A percentile compares a stretch with the other conserved stretches of the same genome.
phyloP scores from a whole-genome alignment of 306 rosid species.

The cucumber (Cucumis sativus) region DNA sequence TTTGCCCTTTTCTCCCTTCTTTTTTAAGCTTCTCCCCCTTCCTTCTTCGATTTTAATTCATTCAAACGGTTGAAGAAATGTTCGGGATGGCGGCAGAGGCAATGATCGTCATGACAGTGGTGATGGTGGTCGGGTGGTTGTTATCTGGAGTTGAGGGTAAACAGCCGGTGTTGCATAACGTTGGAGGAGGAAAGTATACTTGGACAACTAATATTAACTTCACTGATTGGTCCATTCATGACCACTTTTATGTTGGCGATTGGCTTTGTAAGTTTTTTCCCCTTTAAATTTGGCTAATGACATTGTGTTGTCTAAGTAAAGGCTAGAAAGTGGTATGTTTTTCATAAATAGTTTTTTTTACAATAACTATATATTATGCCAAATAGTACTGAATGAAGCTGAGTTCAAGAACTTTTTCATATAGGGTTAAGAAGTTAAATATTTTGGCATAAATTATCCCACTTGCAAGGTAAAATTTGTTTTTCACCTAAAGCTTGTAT shows the following conservation, averaged over 20 bases:
- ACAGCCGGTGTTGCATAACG: slow-evolving; percentile 22
- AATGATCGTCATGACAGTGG: neutral
- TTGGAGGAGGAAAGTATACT: slow-evolving; percentile 42
- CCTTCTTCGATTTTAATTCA: neutral
- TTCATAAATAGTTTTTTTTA: neutral
- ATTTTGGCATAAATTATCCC: neutral
- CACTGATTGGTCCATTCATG: slow-evolving; percentile 46
- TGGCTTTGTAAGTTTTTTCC: slow-evolving; percentile 47
- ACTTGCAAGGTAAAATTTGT: neutral
- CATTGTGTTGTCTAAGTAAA: neutral
- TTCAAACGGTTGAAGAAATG: neutral
- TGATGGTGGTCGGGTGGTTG: neutral
- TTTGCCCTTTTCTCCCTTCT: neutral
- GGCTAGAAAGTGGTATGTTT: neutral
- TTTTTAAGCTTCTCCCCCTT: neutral
- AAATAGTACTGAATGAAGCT: too few relatives aligned
- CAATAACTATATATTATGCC: too few relatives aligned
- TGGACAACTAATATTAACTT: slow-evolving; percentile 52
- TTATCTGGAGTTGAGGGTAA: neutral
- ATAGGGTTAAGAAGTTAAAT: neutral
- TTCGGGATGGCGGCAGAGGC: neutral
- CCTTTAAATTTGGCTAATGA: neutral
- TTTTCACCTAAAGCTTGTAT: neutral
- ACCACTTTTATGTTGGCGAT: slow-evolving; percentile 38
- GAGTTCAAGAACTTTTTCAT: too few relatives aligned